phyloP scores from a whole-genome alignment of 805 yeast genomes.

The Candida parachauliodes region DNA sequence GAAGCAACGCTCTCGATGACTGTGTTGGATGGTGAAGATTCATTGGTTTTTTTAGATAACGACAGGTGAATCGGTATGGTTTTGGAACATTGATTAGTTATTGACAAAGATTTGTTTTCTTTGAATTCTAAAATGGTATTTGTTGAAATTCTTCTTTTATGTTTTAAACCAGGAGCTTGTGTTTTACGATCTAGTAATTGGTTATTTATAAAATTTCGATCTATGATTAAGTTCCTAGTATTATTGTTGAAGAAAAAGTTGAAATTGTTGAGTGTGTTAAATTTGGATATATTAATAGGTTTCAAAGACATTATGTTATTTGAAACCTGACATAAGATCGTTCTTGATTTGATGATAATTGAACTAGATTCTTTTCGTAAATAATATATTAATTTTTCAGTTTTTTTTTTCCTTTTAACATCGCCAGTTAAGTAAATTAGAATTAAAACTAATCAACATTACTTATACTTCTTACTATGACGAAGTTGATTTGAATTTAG shows the following conservation, averaged over 20 bases:
- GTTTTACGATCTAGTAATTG: slow-evolving; percentile 5
- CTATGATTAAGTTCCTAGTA: slow-evolving; percentile 23
- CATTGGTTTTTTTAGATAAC: not conserved
- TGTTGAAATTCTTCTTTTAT: not conserved
- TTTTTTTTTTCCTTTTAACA: no score
- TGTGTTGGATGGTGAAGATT: not conserved
- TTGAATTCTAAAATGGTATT: not conserved
- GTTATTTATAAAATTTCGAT: slow-evolving; percentile 35
- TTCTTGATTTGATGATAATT: no score
- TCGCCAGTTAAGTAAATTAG: no score
- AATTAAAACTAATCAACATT: no score
- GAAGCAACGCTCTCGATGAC: slow-evolving; percentile 38
- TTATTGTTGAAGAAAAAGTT: slow-evolving; percentile 38
- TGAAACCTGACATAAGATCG: no score
- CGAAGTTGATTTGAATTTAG: no score
- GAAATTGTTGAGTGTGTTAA: slow-evolving; percentile 21
- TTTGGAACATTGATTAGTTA: no score
- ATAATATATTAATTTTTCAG: no score
- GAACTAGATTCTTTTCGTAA: no score
- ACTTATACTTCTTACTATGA: no score
- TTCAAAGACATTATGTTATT: not conserved
- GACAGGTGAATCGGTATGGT: no score
- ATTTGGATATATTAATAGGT: slow-evolving; percentile 16
- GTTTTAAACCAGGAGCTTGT: slow-evolving; percentile 1
- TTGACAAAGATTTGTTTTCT: not conserved